A percentile compares a stretch with the other conserved stretches of the same genome.
Evolutionary conservation across 306 rosid genomes (phyloP).

Genomic region (Sophora flavescens): DNA sequence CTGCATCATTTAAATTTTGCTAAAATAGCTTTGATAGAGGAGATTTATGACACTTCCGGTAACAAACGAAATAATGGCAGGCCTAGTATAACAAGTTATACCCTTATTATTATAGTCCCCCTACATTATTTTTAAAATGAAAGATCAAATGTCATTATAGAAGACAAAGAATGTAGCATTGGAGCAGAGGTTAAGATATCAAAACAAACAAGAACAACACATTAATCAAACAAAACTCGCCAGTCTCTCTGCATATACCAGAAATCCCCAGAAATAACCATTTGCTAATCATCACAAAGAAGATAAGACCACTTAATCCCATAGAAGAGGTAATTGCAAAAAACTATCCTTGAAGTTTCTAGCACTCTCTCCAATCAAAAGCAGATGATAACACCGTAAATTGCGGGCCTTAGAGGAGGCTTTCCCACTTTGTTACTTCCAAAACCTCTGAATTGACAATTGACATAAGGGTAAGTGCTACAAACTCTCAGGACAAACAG

Average conservation of each 20-base stretch:
- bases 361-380: background rate
- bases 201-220: background rate
- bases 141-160: background rate
- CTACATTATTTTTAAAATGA: background rate
- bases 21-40: slow-evolving; percentile 26
- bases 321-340: background rate
- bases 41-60: slow-evolving; percentile 23
- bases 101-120: slow-evolving; percentile 16
- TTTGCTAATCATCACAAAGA: background rate
- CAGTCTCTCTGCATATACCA: background rate
- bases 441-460: background rate
- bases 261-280: background rate
- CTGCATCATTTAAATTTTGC: slow-evolving; percentile 39
- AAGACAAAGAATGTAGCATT: background rate
- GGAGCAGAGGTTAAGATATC: slow-evolving; percentile 2
- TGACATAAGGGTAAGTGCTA: background rate
- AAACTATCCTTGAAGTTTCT: background rate
- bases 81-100: background rate
- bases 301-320: background rate
- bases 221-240: background rate
- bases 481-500: background rate
- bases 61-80: slow-evolving; percentile 36
- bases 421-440: background rate
- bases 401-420: background rate
- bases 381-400: slow-evolving; percentile 1